phyloP scores from a whole-genome alignment of 768 basidiomycete species.

The Rhodotorula graminis region DNA sequence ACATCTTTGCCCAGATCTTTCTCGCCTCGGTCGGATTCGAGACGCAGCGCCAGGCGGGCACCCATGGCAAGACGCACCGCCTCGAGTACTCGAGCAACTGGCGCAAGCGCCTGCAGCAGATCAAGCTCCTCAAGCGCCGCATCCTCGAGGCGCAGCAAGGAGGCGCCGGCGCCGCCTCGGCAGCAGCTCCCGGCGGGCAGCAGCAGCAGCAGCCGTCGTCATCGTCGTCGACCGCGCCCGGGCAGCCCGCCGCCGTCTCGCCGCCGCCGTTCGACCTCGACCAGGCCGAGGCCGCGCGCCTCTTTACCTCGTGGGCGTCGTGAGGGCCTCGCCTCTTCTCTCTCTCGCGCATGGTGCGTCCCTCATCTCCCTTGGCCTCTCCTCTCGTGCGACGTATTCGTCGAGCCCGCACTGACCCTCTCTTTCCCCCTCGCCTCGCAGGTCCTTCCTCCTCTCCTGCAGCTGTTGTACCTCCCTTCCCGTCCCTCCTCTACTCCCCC shows the following conservation, averaged over 20 bases:
- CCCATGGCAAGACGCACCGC: slow-evolving; percentile 16
- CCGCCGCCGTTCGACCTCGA: slow-evolving; percentile 25
- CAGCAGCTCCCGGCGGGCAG: too few relatives aligned
- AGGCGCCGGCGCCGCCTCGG: neutral
- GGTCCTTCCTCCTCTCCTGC: too few relatives aligned
- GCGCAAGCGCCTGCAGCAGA: slow-evolving; percentile 37
- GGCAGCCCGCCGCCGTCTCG: neutral
- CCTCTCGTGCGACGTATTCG: too few relatives aligned
- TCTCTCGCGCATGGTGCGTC: too few relatives aligned
- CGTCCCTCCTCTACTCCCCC: neutral
- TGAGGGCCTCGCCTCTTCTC: too few relatives aligned
- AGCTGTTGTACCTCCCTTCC: neutral
- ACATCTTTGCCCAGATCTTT: slow-evolving; percentile 82
- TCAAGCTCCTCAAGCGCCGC: slow-evolving; percentile 32
- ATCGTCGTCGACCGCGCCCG: neutral
- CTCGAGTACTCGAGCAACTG: slow-evolving; percentile 39
- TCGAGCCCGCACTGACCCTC: neutral
- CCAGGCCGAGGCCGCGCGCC: slow-evolving; percentile 25
- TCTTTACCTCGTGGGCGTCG: slow-evolving; percentile 30
- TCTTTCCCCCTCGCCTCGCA: too few relatives aligned
- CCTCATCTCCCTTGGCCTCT: neutral
- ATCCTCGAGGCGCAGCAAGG: slow-evolving; percentile 8
- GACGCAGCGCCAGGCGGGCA: slow-evolving; percentile 12
- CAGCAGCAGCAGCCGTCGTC: neutral
- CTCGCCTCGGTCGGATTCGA: slow-evolving; percentile 39